phyloP scores from a whole-genome alignment of 179 eudicot species.

The Vitellaria paradoxa region DNA sequence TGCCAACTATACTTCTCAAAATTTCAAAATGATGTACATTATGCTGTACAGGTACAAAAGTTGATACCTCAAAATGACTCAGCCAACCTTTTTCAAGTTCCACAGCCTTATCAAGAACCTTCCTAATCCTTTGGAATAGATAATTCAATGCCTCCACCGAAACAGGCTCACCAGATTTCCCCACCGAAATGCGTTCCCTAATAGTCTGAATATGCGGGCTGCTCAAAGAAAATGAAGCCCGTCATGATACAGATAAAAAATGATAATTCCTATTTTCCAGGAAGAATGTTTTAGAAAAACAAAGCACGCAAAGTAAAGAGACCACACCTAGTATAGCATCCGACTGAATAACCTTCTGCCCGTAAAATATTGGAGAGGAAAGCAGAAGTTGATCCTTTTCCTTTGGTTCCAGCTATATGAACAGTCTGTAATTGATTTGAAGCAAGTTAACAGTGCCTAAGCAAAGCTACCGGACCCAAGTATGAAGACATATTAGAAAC shows the following conservation, averaged over 20 bases:
- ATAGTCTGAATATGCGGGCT: slow-evolving; percentile 90
- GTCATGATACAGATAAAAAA: slow-evolving; percentile 17
- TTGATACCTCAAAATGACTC: slow-evolving; percentile 92
- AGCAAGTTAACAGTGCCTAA: not conserved
- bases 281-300: slow-evolving; percentile 9
- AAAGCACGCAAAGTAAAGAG: not conserved
- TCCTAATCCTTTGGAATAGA: slow-evolving; percentile 52
- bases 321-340: slow-evolving; percentile 83
- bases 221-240: slow-evolving; percentile 38
- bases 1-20: no score
- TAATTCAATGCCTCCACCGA: slow-evolving; percentile 44
- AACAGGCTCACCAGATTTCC: slow-evolving; percentile 61
- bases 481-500: not conserved
- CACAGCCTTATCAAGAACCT: slow-evolving; percentile 64
- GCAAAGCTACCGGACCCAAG: not conserved
- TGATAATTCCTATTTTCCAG: not conserved
- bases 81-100: slow-evolving; percentile 56
- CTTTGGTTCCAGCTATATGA: slow-evolving; percentile 97
- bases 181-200: slow-evolving; percentile 83
- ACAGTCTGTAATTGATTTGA: slow-evolving; percentile 43
- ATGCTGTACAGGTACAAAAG: slow-evolving; percentile 5
- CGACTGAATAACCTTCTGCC: slow-evolving; percentile 89
- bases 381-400: slow-evolving; percentile 98
- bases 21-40: not conserved
- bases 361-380: slow-evolving; percentile 80